These are phyloP conservation scores for Trichoderma erinaceum DNA, from an alignment of 495 filamentous ascomycete genomes.

Conservation along the genomic window DNA sequence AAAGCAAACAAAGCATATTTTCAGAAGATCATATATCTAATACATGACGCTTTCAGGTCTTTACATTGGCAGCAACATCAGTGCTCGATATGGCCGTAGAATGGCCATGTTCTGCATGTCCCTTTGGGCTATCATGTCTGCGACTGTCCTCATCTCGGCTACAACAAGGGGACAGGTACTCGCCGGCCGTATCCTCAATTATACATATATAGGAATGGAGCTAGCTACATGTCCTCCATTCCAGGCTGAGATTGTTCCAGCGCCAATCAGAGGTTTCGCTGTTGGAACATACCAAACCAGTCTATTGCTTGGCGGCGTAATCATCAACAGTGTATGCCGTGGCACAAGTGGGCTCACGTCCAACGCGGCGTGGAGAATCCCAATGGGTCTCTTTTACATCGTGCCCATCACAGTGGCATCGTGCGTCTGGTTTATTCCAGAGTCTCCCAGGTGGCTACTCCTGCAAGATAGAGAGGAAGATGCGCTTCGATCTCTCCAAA, in stretches of 20 bases:
- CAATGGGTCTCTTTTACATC: conserved; percentile 28
- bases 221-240: conserved; percentile 29
- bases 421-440: conserved; percentile 31
- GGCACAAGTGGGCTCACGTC: conserved; percentile 26
- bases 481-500: conserved; percentile 23
- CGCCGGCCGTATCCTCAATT: conserved; percentile 30
- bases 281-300: conserved; percentile 30
- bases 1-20: not conserved
- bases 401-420: conserved; percentile 25
- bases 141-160: conserved; percentile 31
- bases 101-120: conserved; percentile 34
- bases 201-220: conserved; percentile 37
- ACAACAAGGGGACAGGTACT: conserved; percentile 27
- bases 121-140: conserved; percentile 29
- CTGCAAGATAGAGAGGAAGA: conserved; percentile 27
- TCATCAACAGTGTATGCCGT: conserved; percentile 28
- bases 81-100: conserved; percentile 29
- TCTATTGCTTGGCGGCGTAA: conserved; percentile 25
- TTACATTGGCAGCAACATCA: conserved; percentile 27
- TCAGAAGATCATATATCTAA: not conserved
- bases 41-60: conserved; percentile 4
- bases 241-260: conserved; percentile 31
- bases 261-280: conserved; percentile 30
- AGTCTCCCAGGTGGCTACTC: conserved; percentile 33
- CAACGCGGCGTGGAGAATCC: conserved; percentile 32